Percentiles rank a stretch among this genome's conserved stretches.
phyloP scores from a whole-genome alignment of 768 basidiomycete species.

The Mycena floridula region DNA sequence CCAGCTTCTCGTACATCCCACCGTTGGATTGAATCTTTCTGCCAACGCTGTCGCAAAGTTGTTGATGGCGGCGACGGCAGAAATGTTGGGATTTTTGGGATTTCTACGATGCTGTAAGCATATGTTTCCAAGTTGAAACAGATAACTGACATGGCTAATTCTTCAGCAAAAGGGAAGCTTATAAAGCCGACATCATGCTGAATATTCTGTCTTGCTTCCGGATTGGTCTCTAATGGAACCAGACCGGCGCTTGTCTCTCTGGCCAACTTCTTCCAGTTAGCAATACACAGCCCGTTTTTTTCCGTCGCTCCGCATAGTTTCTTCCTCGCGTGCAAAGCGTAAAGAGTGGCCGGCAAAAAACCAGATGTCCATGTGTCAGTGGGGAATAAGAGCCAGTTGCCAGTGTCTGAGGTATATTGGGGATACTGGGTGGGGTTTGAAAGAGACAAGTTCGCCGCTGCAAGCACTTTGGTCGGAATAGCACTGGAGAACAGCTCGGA shows the following conservation, averaged over 20 bases:
- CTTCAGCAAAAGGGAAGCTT: conserved; percentile 35
- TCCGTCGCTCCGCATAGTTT: conserved; percentile 20
- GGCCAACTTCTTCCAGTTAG: conserved; percentile 31
- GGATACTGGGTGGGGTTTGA: conserved; percentile 46
- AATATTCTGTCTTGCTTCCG: conserved; percentile 30
- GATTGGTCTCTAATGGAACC: conserved; percentile 25
- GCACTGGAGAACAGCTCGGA: conserved; percentile 53
- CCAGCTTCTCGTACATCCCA: conserved; percentile 41
- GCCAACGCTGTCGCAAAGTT: conserved; percentile 30
- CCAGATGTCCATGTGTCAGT: conserved; percentile 42
- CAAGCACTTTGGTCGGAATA: conserved; percentile 53
- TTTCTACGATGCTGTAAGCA: conserved; percentile 17
- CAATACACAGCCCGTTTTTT: conserved; percentile 8
- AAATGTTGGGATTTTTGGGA: conserved; percentile 26
- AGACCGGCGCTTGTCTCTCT: conserved; percentile 28
- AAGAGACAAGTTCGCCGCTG: conserved; percentile 41
- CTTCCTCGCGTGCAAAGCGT: conserved; percentile 29
- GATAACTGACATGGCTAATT: conserved; percentile 29
- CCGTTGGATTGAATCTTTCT: conserved; percentile 29
- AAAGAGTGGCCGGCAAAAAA: conserved; percentile 34
- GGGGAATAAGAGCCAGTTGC: conserved; percentile 46
- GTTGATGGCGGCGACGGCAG: conserved; percentile 27
- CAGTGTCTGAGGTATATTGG: conserved; percentile 49
- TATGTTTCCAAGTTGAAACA: too few relatives aligned
- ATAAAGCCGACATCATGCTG: conserved; percentile 40